Evolutionary conservation across 2,329 filamentous ascomycete species (phyloP).

Genomic region (Whalleya microplaca): DNA sequence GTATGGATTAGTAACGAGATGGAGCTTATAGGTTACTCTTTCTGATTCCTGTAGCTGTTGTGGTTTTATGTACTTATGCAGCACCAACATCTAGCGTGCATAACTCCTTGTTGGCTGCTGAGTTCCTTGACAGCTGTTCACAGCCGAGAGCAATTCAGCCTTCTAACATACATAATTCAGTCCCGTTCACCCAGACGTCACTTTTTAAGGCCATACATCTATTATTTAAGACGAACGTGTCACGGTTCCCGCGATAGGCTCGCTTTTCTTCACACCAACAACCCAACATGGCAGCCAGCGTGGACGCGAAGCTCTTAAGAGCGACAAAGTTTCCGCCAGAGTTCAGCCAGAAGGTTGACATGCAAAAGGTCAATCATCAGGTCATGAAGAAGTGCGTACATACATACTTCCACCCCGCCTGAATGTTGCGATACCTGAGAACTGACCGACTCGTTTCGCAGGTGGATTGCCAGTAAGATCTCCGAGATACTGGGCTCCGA

Average conservation of each 20-base stretch:
- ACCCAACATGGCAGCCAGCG: constrained; percentile 72
- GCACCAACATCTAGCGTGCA: too few species aligned
- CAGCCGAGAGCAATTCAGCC: constrained; percentile 5
- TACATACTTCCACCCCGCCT: constrained; percentile 3
- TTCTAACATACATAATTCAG: not conserved
- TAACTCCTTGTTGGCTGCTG: not conserved
- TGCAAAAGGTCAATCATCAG: constrained; percentile 94
- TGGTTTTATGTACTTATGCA: not conserved
- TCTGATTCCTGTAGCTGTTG: too few species aligned
- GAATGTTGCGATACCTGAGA: not conserved
- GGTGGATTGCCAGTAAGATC: constrained; percentile 92
- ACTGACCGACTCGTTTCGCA: constrained; percentile 43
- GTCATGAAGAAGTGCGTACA: constrained; percentile 89
- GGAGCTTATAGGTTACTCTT: too few species aligned
- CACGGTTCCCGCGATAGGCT: constrained; percentile 2
- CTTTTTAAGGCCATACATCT: constrained; percentile 21
- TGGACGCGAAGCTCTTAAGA: constrained; percentile 87
- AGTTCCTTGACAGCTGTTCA: not conserved
- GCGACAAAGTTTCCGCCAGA: constrained; percentile 92
- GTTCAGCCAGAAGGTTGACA: constrained; percentile 95
- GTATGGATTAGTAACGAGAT: too few species aligned
- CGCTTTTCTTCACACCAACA: not conserved
- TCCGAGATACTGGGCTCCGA: constrained; percentile 88
- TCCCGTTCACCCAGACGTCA: constrained; percentile 30
- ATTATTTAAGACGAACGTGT: not conserved